phyloP scores from a whole-genome alignment of 1,284 basidiomycete species.

The Phellopilus nigrolimitatus region DNA sequence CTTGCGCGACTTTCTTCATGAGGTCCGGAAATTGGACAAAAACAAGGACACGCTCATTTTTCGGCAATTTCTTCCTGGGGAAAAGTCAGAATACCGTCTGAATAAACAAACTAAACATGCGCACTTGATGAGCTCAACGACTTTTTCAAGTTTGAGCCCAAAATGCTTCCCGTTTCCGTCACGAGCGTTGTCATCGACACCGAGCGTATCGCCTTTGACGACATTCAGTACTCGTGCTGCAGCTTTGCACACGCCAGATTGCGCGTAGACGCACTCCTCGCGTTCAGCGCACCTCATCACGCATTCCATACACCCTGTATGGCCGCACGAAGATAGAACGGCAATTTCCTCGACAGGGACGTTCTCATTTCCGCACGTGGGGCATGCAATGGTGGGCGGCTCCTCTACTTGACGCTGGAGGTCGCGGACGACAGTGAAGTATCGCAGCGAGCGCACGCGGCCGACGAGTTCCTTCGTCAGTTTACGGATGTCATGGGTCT shows the following conservation, averaged over 20 bases:
- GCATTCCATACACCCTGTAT: conserved; percentile 76
- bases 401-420: conserved; percentile 69
- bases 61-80: conserved; percentile 59
- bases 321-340: conserved; percentile 87
- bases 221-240: conserved; percentile 74
- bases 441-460: conserved; percentile 82
- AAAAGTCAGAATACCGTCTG: conserved; percentile 6
- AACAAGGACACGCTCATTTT: conserved; percentile 78
- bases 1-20: conserved; percentile 85
- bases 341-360: conserved; percentile 69
- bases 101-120: conserved; percentile 23
- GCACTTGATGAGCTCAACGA: conserved; percentile 79
- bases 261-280: conserved; percentile 78
- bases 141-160: conserved; percentile 84
- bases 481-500: conserved; percentile 79
- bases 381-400: conserved; percentile 57
- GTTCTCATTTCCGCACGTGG: conserved; percentile 49
- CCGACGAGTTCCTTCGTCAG: conserved; percentile 85
- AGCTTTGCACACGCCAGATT: conserved; percentile 63
- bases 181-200: conserved; percentile 73
- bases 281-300: conserved; percentile 67
- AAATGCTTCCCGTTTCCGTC: conserved; percentile 76
- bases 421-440: conserved; percentile 87
- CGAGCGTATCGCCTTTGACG: conserved; percentile 77
- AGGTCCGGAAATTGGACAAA: conserved; percentile 95